phyloP scores from a whole-genome alignment of 371 early-diverging fungal species.

The Rhizopus delemar region DNA sequence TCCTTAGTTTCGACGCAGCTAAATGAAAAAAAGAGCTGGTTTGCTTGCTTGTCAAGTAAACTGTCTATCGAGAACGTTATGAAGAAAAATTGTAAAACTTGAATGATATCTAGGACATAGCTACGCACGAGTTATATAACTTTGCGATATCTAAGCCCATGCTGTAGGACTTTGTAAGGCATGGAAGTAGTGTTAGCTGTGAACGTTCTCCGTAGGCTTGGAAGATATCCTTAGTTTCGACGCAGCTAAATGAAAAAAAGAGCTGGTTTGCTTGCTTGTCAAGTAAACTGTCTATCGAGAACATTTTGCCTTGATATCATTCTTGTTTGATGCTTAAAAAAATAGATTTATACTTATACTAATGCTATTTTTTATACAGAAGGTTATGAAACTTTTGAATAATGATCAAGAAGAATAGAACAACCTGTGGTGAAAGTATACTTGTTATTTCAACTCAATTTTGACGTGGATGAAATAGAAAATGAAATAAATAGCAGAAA shows the following conservation, averaged over 20 bases:
- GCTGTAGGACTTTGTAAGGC: conserved; percentile 2
- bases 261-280: background rate
- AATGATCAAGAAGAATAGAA: too few species aligned
- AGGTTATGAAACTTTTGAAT: too few species aligned
- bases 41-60: too few species aligned
- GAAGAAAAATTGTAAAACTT: too few species aligned
- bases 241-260: conserved; percentile 1
- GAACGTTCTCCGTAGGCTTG: conserved; percentile 2
- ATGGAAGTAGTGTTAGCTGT: conserved; percentile 1
- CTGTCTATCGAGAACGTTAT: too few species aligned
- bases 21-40: background rate
- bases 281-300: conserved; percentile 2
- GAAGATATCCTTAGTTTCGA: background rate
- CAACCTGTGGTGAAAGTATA: too few species aligned
- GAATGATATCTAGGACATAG: background rate
- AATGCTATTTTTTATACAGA: too few species aligned
- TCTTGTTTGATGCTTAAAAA: conserved; percentile 1
- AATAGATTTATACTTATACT: too few species aligned
- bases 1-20: background rate
- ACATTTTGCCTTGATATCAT: background rate
- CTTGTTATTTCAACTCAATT: too few species aligned
- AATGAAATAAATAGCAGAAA: too few species aligned
- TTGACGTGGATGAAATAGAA: too few species aligned
- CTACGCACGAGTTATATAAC: background rate
- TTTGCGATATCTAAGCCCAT: conserved; percentile 1